Percentiles rank a stretch among this genome's conserved stretches.
Conservation (phyloP, 768 basidiomycete species). For the Chlorophyllum brunneum region DNA sequence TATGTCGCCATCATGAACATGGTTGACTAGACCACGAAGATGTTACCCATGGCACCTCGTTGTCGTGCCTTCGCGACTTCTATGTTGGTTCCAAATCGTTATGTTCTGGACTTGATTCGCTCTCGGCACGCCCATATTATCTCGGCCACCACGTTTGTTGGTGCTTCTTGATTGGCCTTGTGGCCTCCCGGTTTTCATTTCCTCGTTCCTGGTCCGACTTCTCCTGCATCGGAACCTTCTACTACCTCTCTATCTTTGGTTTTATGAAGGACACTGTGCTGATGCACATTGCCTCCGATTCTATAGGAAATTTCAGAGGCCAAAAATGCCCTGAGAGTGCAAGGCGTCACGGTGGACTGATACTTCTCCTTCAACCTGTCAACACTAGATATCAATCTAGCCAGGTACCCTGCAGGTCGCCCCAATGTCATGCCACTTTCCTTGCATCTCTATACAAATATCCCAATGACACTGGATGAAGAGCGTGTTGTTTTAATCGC, state of each 20-base stretch:
- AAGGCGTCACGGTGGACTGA: conserved; percentile 58
- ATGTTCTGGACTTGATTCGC: background rate
- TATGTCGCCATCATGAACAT: background rate
- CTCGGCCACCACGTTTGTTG: background rate
- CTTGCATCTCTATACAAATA: conserved; percentile 3
- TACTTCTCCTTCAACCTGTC: background rate
- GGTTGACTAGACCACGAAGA: background rate
- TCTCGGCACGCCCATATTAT: conserved; percentile 2
- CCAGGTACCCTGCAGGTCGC: background rate
- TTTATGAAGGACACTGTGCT: conserved; percentile 3
- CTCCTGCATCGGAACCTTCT: background rate
- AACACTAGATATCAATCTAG: background rate
- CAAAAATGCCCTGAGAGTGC: conserved; percentile 51
- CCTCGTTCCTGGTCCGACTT: background rate
- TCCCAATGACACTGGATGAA: background rate
- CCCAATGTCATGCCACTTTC: background rate
- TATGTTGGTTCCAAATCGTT: background rate
- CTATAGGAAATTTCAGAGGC: conserved; percentile 56
- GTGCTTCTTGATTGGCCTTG: conserved; percentile 2
- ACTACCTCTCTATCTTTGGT: conserved; percentile 9
- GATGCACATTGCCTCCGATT: conserved; percentile 9
- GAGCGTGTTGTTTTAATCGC: background rate
- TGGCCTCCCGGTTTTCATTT: conserved; percentile 4
- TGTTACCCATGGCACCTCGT: background rate
- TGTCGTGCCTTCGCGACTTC: background rate